These are phyloP conservation scores for Fusarium sulawesiense DNA, from an alignment of 2,329 filamentous ascomycete species.

Conservation along the genomic window DNA sequence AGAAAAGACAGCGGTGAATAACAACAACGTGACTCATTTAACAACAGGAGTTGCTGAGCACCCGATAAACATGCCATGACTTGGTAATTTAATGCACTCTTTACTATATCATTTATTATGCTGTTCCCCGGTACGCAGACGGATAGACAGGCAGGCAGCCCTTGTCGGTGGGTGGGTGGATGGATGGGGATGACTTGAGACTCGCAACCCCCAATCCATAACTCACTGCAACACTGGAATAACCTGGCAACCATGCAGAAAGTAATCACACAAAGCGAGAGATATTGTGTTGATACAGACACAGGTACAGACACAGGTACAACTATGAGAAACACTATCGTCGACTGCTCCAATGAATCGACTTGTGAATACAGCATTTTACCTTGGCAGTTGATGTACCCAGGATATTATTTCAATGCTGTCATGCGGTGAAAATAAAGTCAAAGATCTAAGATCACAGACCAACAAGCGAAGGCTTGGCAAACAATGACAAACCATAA, in stretches of 20 bases:
- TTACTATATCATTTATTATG: slow-evolving; percentile 8
- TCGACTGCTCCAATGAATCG: not conserved
- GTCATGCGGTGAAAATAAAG: not conserved
- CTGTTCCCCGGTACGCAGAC: not conserved
- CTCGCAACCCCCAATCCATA: slow-evolving; percentile 19
- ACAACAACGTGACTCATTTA: slow-evolving; percentile 28
- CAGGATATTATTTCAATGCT: not conserved
- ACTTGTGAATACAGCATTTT: not conserved
- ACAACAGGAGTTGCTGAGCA: not conserved
- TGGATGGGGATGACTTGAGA: slow-evolving; percentile 2
- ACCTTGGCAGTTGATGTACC: not conserved
- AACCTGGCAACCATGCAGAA: not conserved
- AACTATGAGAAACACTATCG: too few species aligned
- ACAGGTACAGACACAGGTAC: not conserved
- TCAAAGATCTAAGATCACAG: not conserved
- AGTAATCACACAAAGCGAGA: slow-evolving; percentile 1
- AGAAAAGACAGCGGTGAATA: slow-evolving; percentile 30
- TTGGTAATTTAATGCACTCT: slow-evolving; percentile 9
- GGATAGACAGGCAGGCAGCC: not conserved
- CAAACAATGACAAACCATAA: slow-evolving; percentile 9
- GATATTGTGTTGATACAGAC: not conserved
- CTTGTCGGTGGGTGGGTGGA: not conserved
- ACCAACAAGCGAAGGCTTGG: not conserved
- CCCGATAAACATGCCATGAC: not conserved
- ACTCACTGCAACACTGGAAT: slow-evolving; percentile 15